Evolutionary conservation across 2,329 filamentous ascomycete genomes (phyloP).

Genomic region (Nigrograna mackinnonii): DNA sequence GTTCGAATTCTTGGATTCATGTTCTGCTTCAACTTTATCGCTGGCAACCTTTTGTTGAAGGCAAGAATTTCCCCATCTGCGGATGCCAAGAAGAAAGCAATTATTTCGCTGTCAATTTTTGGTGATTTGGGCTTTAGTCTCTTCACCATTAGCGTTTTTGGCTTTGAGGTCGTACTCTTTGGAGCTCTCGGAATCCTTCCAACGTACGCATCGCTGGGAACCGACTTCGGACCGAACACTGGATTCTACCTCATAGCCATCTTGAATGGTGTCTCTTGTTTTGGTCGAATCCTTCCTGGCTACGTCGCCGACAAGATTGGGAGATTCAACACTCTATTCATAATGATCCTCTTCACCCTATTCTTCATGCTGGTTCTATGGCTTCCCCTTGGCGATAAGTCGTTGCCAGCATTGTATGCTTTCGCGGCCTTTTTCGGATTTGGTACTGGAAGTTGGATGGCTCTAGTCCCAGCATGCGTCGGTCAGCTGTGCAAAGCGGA

Average conservation of each 20-base stretch:
- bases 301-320: slow-evolving; percentile 45
- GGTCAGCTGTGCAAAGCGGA: slow-evolving; percentile 51
- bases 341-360: slow-evolving; percentile 38
- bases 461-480: slow-evolving; percentile 50
- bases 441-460: slow-evolving; percentile 51
- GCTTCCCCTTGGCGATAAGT: slow-evolving; percentile 35
- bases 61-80: slow-evolving; percentile 34
- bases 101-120: slow-evolving; percentile 39
- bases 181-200: slow-evolving; percentile 41
- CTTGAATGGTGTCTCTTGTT: slow-evolving; percentile 44
- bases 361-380: slow-evolving; percentile 41
- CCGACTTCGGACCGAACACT: slow-evolving; percentile 33
- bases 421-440: slow-evolving; percentile 51
- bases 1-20: slow-evolving; percentile 44
- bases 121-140: slow-evolving; percentile 35
- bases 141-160: slow-evolving; percentile 39
- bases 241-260: slow-evolving; percentile 43
- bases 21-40: slow-evolving; percentile 32
- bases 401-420: slow-evolving; percentile 39
- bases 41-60: slow-evolving; percentile 38
- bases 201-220: slow-evolving; percentile 45
- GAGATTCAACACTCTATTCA: slow-evolving; percentile 44
- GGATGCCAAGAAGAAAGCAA: slow-evolving; percentile 34
- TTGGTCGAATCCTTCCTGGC: slow-evolving; percentile 45
- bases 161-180: slow-evolving; percentile 46